These are phyloP conservation scores for Gaeumannomyces sp. DNA, from an alignment of 2,329 filamentous ascomycete species.

Conservation along the genomic window DNA sequence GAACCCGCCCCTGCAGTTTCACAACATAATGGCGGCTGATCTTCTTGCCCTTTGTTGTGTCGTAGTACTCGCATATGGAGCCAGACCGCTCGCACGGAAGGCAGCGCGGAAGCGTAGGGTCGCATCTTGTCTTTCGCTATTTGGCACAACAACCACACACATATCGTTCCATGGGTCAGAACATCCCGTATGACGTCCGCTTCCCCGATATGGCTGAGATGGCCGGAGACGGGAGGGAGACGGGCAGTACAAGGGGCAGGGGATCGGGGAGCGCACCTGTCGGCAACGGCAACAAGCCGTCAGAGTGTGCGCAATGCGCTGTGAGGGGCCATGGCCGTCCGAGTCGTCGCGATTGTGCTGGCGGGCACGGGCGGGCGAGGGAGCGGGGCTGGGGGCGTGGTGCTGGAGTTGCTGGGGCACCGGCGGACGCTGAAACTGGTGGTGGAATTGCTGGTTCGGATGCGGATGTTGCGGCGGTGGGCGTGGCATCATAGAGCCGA, in stretches of 20 bases:
- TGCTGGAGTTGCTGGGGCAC: constrained; percentile 11
- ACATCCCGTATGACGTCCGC: not conserved
- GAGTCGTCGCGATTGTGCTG: constrained; percentile 33
- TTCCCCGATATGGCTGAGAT: not conserved
- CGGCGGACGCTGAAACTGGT: constrained; percentile 18
- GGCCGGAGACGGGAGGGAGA: not conserved
- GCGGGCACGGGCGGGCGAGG: constrained; percentile 19
- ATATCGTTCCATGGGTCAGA: not conserved
- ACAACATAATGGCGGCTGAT: constrained; percentile 91
- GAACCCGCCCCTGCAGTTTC: constrained; percentile 80
- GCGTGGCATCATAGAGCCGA: constrained; percentile 38
- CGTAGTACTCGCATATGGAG: constrained; percentile 90
- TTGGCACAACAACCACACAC: constrained; percentile 3
- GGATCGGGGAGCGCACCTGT: constrained; percentile 47
- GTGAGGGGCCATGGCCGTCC: constrained; percentile 45
- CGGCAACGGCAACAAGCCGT: constrained; percentile 76
- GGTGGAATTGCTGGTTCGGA: constrained; percentile 15
- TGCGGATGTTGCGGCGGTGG: constrained; percentile 24
- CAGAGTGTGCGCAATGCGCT: constrained; percentile 69
- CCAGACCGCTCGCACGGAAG: constrained; percentile 88
- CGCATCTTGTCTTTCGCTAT: constrained; percentile 92
- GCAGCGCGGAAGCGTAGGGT: constrained; percentile 85
- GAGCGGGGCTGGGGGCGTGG: not conserved
- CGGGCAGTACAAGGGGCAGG: not conserved
- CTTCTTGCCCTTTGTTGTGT: constrained; percentile 77